Conservation (phyloP, 345 rosid species). For the Litchi chinensis region DNA sequence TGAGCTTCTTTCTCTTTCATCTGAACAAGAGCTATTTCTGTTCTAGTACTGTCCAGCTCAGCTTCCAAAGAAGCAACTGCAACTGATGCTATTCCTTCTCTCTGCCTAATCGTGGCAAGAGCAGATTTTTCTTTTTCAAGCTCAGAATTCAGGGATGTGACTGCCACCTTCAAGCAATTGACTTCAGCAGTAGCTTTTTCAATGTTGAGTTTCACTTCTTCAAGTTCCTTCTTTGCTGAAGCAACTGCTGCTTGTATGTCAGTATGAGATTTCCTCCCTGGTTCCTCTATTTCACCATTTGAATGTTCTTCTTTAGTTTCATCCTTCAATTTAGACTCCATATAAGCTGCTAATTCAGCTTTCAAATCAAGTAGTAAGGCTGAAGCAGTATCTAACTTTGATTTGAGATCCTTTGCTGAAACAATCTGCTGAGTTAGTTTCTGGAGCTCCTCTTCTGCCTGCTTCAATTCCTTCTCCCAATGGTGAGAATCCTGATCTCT, state of each 20-base stretch:
- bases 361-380: constrained; percentile 71
- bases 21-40: constrained; percentile 57
- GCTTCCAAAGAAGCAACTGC: constrained; percentile 78
- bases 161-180: constrained; percentile 65
- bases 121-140: constrained; percentile 65
- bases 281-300: constrained; percentile 31
- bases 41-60: constrained; percentile 66
- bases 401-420: constrained; percentile 72
- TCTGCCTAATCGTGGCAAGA: constrained; percentile 60
- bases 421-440: constrained; percentile 66
- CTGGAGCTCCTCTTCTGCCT: constrained; percentile 84
- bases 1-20: constrained; percentile 66
- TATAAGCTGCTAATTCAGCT: constrained; percentile 77
- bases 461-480: constrained; percentile 89
- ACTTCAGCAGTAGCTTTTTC: constrained; percentile 82
- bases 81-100: constrained; percentile 86
- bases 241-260: constrained; percentile 61
- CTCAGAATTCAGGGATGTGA: constrained; percentile 60
- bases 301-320: constrained; percentile 34
- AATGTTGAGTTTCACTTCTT: constrained; percentile 73
- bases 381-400: constrained; percentile 66
- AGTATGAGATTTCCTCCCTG: constrained; percentile 42
- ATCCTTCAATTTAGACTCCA: constrained; percentile 60
- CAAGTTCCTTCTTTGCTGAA: constrained; percentile 82
- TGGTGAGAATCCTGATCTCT: constrained; percentile 74